phyloP scores from a whole-genome alignment of 495 filamentous ascomycete genomes.

The Xylaria telfairii region DNA sequence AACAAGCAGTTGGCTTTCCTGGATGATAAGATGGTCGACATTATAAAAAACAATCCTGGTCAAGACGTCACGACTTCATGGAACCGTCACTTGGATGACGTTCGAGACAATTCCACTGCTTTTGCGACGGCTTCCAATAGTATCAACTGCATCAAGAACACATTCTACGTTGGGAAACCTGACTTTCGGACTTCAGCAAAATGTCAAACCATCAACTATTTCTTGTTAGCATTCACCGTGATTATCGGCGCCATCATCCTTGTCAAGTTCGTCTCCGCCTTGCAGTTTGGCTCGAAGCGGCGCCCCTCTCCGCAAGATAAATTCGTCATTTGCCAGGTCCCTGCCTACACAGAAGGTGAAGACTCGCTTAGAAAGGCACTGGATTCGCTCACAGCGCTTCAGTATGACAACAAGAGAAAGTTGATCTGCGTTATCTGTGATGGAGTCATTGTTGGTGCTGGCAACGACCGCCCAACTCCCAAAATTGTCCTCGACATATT shows the following conservation, averaged over 20 bases:
- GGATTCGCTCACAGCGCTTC: conserved; percentile 89
- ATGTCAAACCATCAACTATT: conserved; percentile 91
- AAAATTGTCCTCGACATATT: conserved; percentile 98
- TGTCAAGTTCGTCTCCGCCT: conserved; percentile 89
- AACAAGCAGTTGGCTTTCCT: conserved; percentile 63
- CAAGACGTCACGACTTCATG: conserved; percentile 73
- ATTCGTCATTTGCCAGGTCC: conserved; percentile 97
- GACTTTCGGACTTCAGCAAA: conserved; percentile 80
- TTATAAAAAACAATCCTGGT: conserved; percentile 78
- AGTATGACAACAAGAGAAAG: conserved; percentile 98
- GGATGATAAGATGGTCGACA: conserved; percentile 62
- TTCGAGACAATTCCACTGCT: conserved; percentile 45
- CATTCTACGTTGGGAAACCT: conserved; percentile 80
- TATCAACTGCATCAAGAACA: conserved; percentile 79
- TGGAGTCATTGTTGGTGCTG: conserved; percentile 94
- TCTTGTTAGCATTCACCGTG: conserved; percentile 84
- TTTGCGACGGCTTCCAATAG: conserved; percentile 58
- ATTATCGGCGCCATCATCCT: conserved; percentile 80
- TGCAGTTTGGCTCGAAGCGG: conserved; percentile 92
- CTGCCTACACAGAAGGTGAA: conserved; percentile 97
- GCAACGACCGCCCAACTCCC: conserved; percentile 95
- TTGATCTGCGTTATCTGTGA: conserved; percentile 93
- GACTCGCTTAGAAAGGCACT: conserved; percentile 90
- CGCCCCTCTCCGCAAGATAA: conserved; percentile 93
- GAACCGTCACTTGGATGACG: conserved; percentile 50